phyloP scores from a whole-genome alignment of 257 asterid species.

The Nicotiana otophora region DNA sequence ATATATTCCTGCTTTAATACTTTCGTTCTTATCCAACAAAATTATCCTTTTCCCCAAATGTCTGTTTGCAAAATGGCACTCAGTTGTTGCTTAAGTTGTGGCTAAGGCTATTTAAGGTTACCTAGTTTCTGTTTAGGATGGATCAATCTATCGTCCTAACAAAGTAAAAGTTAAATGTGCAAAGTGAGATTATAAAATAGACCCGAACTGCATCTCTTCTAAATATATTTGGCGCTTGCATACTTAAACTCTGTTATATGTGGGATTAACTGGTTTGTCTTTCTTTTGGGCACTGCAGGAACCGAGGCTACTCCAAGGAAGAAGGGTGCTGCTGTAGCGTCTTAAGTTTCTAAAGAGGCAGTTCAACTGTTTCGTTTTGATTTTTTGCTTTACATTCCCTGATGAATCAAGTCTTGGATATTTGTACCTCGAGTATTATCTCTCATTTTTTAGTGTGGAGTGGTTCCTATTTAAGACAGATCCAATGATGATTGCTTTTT shows the following conservation, averaged over 20 bases:
- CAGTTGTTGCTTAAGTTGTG: background rate
- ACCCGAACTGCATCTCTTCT: background rate
- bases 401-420: background rate
- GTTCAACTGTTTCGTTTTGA: background rate
- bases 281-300: slow-evolving; percentile 14
- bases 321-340: slow-evolving; percentile 23
- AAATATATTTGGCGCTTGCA: background rate
- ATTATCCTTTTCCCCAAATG: background rate
- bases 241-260: background rate
- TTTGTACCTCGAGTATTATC: background rate
- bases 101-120: background rate
- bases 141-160: background rate
- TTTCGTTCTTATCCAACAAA: too few relatives aligned
- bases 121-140: background rate
- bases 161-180: background rate
- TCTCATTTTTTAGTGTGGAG: background rate
- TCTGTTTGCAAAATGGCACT: background rate
- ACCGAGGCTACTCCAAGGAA: slow-evolving; percentile 36
- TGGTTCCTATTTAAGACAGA: background rate
- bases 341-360: background rate
- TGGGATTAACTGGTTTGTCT: background rate
- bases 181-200: background rate
- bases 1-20: background rate
- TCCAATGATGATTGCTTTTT: background rate
- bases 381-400: background rate